Conservation (phyloP, 2,329 filamentous ascomycete species). For the Didymella exigua region DNA sequence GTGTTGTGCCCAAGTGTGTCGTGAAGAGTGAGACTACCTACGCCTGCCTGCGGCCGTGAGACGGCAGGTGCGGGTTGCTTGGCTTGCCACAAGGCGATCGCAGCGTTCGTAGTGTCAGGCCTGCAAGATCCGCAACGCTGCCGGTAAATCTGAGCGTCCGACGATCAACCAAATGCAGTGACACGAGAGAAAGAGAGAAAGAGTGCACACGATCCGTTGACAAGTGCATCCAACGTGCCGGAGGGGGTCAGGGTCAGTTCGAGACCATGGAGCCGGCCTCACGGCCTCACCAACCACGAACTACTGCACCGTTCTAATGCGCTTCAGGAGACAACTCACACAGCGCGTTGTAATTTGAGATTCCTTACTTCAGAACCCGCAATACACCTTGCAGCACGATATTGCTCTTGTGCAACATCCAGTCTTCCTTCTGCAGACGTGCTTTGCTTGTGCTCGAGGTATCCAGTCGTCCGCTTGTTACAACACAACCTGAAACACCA, state of each 20-base stretch:
- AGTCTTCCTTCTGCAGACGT: conserved; percentile 4
- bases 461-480: conserved; percentile 18
- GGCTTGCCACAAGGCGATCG: conserved; percentile 29
- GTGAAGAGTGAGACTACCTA: conserved; percentile 2
- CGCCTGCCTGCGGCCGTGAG: background rate
- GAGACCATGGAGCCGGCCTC: conserved; percentile 20
- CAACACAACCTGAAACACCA: conserved; percentile 30
- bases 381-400: conserved; percentile 10
- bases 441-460: conserved; percentile 8
- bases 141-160: conserved; percentile 21
- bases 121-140: conserved; percentile 18
- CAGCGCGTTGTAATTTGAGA: background rate
- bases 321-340: conserved; percentile 19
- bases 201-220: conserved; percentile 11
- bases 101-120: conserved; percentile 2
- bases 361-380: conserved; percentile 10
- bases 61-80: conserved; percentile 17
- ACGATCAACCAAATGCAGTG: conserved; percentile 8
- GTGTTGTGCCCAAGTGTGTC: conserved; percentile 12
- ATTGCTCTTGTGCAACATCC: conserved; percentile 9
- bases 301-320: conserved; percentile 12
- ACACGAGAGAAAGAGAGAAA: background rate
- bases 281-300: conserved; percentile 18
- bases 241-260: background rate
- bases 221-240: conserved; percentile 2